These are phyloP conservation scores for Symmetrospora coprosmae DNA, from an alignment of 768 basidiomycete species.

Conservation along the genomic window DNA sequence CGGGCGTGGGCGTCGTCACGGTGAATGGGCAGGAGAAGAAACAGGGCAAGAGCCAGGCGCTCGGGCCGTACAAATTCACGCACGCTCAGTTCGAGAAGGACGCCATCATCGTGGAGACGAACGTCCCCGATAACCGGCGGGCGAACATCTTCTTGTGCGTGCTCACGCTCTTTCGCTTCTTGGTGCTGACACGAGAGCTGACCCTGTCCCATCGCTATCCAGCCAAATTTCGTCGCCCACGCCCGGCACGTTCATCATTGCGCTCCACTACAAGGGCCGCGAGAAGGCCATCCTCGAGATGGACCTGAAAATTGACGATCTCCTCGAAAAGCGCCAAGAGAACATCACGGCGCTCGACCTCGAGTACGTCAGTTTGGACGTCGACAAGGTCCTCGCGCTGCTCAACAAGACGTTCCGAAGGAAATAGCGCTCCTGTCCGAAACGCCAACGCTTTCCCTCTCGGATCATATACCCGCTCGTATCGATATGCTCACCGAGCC, in stretches of 20 bases:
- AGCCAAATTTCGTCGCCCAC: slow-evolving; percentile 72
- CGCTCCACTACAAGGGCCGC: slow-evolving; percentile 79
- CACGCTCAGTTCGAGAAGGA: slow-evolving; percentile 98
- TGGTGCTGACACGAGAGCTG: slow-evolving; percentile 55
- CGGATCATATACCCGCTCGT: no score
- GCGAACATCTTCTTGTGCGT: slow-evolving; percentile 33
- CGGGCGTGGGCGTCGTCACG: slow-evolving; percentile 81
- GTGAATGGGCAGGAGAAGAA: slow-evolving; percentile 98
- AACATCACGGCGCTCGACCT: slow-evolving; percentile 90
- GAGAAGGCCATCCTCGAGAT: slow-evolving; percentile 99
- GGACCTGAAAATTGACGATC: slow-evolving; percentile 39
- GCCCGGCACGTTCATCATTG: slow-evolving; percentile 97
- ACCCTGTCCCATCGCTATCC: slow-evolving; percentile 77
- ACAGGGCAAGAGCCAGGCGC: slow-evolving; percentile 61
- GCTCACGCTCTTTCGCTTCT: not conserved
- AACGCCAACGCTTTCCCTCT: no score
- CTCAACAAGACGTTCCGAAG: slow-evolving; percentile 60
- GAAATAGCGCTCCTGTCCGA: no score
- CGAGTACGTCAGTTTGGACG: slow-evolving; percentile 94
- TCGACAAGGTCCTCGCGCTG: slow-evolving; percentile 79
- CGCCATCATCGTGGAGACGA: slow-evolving; percentile 96
- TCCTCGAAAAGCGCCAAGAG: slow-evolving; percentile 87
- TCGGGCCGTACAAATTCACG: slow-evolving; percentile 93
- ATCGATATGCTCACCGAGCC: no score
- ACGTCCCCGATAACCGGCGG: slow-evolving; percentile 93